phyloP scores from a whole-genome alignment of 768 basidiomycete genomes.

The Stropharia rugosoannulata region DNA sequence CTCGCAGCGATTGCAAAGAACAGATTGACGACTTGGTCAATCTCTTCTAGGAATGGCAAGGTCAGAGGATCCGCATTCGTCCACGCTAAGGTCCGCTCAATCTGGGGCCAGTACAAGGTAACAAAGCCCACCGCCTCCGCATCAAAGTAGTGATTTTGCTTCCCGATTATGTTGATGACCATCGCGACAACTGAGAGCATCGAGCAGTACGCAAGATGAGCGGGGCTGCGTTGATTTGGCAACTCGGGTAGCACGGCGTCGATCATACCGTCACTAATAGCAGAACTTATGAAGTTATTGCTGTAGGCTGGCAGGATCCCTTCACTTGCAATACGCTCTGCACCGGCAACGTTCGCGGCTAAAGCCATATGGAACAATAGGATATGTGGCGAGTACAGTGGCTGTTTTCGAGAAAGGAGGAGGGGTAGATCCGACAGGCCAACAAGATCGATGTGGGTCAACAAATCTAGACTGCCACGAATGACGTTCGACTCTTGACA shows the following conservation, averaged over 20 bases:
- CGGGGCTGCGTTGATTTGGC: constrained; percentile 74
- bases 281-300: constrained; percentile 74
- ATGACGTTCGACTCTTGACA: constrained; percentile 84
- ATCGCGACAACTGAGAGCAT: constrained; percentile 82
- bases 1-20: constrained; percentile 74
- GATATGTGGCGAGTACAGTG: constrained; percentile 75
- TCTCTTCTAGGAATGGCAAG: constrained; percentile 75
- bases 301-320: constrained; percentile 81
- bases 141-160: constrained; percentile 76
- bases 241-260: constrained; percentile 66
- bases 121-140: constrained; percentile 85
- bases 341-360: constrained; percentile 71
- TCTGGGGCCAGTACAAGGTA: constrained; percentile 81
- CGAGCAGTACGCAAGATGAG: constrained; percentile 78
- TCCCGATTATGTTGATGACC: constrained; percentile 61
- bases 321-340: constrained; percentile 83
- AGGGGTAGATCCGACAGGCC: constrained; percentile 68
- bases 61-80: constrained; percentile 78
- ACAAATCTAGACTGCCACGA: constrained; percentile 70
- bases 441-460: constrained; percentile 64
- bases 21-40: constrained; percentile 75
- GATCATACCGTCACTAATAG: constrained; percentile 75
- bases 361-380: constrained; percentile 87
- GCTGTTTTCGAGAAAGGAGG: constrained; percentile 59
- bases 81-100: constrained; percentile 78